Base-by-base conservation (phyloP, 2,329 filamentous ascomycete genomes). In the Stenocarpella maydis region DNA sequence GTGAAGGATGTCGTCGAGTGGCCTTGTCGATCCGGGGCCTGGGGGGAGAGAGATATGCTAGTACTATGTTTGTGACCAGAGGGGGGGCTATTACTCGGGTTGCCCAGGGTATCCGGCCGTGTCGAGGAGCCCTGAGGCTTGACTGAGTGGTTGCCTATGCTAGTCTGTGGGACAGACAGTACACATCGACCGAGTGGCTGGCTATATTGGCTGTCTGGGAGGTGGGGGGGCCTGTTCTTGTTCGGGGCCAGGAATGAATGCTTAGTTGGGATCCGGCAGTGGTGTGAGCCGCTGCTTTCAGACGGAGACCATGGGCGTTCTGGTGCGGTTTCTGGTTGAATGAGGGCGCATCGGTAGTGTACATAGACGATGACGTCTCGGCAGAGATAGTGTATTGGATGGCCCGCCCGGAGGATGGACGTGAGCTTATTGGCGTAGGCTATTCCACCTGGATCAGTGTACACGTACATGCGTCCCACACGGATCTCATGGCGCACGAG, bases 231-330 rank as follows among this genome's bases (percentile, higher is more conserved):
- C 4, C 15, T 49, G 43, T 45, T 45, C n/a, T 37, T 49, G 28
- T 21, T 26, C n/a, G 58, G n/a, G 26, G 21, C 6, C 26, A 15
- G 14, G 58, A 12, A 63, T 28, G 43, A 24, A 63, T 37, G 58
- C 41, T 19, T 37, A 37, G 28, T 47, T 43, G 43, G 58, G 24
- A 49, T 8, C 3, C 28, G 58, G 43, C 43, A 24, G 28, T 21
- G 45, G 31, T 37, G 41, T 63, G 58, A 63, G 43, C 37, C 43
- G 37, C 58, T 24, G 43, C 58, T 49, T 49, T 43, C 58, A 63
- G 58, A 14, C 14, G 26, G 26, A 28, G 43, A n/a, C n/a, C 39
- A 28, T 12, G 10, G 21, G 41, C n/a, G 41, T 28, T 63, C 43
- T 63, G 58, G 58, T 26, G 5, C n/a, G 12, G 43, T 37, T 24